A percentile compares a stretch with the other conserved stretches of the same genome.
Evolutionary conservation across 176 grass and related monocot species (phyloP).

Genomic region (barley (Hordeum vulgare)): MorexV3_pseudomolecules_assembly NC_058522.1:395530985-395531484

Average conservation of each 20-base stretch:
- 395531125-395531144: neutral
- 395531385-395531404: neutral
- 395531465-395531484: neutral
- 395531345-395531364: neutral
- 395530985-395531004: neutral
- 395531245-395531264: neutral
- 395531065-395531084: neutral
- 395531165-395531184: neutral
- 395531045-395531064: neutral
- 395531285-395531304: neutral
- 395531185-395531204: neutral
- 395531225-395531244: neutral
- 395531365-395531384: neutral
- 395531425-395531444: neutral
- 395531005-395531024: too few species aligned
- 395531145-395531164: conserved; percentile 9
- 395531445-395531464: neutral
- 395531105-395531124: neutral
- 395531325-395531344: neutral
- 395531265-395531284: neutral
- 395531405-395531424: neutral
- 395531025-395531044: neutral
- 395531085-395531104: neutral
- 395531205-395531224: neutral
- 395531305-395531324: conserved; percentile 21